Base-by-base conservation (phyloP, 192 early-diverging fungal species). In the Coemansia sp. region DNA sequence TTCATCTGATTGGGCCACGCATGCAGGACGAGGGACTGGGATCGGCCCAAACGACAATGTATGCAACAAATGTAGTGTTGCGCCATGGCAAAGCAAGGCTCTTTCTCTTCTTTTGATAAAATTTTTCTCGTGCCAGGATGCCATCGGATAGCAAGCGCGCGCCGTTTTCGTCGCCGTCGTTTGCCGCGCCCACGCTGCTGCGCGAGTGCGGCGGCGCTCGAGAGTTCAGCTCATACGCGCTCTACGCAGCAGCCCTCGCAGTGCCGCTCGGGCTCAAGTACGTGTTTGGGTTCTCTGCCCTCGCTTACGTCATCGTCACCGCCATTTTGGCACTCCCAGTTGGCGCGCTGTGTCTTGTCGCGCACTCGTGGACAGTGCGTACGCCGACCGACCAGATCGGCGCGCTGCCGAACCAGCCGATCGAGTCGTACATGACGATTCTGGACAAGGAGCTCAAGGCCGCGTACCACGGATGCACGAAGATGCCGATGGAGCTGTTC, bases 401-500 rank as follows among this genome's bases (percentile, higher is more conserved):
- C 59, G 84, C 84, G 68, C 85, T 96, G 37, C 93, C 97, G 36
- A 89, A 87, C 72, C 85, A 87, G 74, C 83, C 83, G 47, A 58
- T 95, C 47, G 93, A 95, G 82, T 84, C 88, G 23, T 98, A 98
- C 88, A 82, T 98, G 60, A 91, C 81, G 37, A 90, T 98, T 82
- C 86, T 92, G 74, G 91, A 95, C 68, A 81, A 86, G 59, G 83
- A 79, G 40, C 87, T 96, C 59, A 84, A 85, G 74, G 78, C 84
- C 38, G 68, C 77, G 60, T 97, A 94, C 87, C 64, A 78, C 42
- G 90, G 88, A 60, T 74, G 70, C 50, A 89, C 82, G 80, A 93
- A 93, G 85, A 97, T 98, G 64, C 95, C 97, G 51, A 97, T 97
- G 89, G 97, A 96, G 76, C 88, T 88, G 53, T 96, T 95, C 82